Evolutionary conservation across 495 filamentous ascomycete species (phyloP).

Genomic region (Melanomma pulvis-pyrius): DNA sequence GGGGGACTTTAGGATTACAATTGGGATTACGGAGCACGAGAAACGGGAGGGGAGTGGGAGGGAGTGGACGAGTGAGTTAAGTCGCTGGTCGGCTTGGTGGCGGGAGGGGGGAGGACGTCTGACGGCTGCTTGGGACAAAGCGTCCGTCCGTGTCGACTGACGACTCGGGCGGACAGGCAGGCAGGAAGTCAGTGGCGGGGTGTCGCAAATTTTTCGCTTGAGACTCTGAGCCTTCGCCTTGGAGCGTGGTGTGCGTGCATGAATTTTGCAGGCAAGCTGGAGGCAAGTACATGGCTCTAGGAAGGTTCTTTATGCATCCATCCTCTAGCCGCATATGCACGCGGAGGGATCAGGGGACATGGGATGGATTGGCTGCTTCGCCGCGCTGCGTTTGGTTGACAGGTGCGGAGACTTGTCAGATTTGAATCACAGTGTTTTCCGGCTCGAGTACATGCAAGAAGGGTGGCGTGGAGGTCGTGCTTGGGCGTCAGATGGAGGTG

Average conservation of each 20-base stretch:
- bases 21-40: background rate
- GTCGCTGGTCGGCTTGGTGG: background rate
- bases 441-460: background rate
- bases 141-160: background rate
- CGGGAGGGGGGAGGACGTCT: background rate
- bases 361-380: constrained; percentile 10
- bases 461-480: background rate
- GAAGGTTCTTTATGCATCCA: constrained; percentile 25
- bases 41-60: background rate
- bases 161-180: background rate
- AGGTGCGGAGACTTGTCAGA: background rate
- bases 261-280: constrained; percentile 5
- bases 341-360: constrained; percentile 20
- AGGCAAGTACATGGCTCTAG: constrained; percentile 19
- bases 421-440: background rate
- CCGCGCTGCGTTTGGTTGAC: background rate
- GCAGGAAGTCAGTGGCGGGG: background rate
- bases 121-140: background rate
- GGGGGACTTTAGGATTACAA: background rate
- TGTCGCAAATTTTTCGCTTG: background rate
- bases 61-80: background rate
- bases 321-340: constrained; percentile 36
- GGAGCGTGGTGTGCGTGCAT: constrained; percentile 1
- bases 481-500: background rate
- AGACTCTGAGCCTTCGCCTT: background rate